Base-by-base conservation (phyloP, 106 monocot genomes). In the Agapanthus africanus region DNA sequence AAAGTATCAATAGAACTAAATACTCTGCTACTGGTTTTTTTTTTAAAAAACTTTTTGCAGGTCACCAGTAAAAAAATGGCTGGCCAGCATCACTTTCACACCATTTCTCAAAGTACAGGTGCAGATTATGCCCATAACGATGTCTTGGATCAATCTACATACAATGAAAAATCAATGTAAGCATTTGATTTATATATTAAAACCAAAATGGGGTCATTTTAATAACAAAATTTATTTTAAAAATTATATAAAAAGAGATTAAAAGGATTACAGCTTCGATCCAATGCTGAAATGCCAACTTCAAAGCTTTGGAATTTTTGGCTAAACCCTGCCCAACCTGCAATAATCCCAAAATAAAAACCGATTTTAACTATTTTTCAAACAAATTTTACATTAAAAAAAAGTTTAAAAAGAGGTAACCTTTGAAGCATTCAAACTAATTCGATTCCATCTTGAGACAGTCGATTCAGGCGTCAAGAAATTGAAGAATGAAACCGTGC, bases 221-320 rank as follows among this genome's bases (percentile, higher is more conserved):
- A n/a, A n/a, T n/a, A n/a, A n/a, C n/a, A n/a, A n/a, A n/a, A n/a
- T n/a, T n/a, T n/a, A n/a, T n/a, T n/a, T n/a, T n/a, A n/a, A n/a
- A n/a, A n/a, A n/a, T n/a, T n/a, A n/a, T n/a, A n/a, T n/a, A n/a
- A n/a, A n/a, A n/a, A n/a, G n/a, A n/a, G n/a, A n/a, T n/a, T n/a
- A n/a, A 13, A 34, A 50, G 3, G 67, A 71, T 59, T 71, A 95
- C 95, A 35, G 95, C 95, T 80, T 95, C 95, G n/a, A 95, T 91
- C 91, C 91, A 95, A 70, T 95, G 88, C 65, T 91, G 84, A 75
- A 95, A 95, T 8, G 95, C 95, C 54, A 95, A 78, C 54, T 76
- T 91, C 57, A 80, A 38, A 34, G 86, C 88, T 40, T 77, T 85
- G 10, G 62, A 75, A 59, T 88, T 84, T 59, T 84, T 78, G 18